Base-by-base conservation (phyloP, 1,284 basidiomycete genomes). In the Flammula alnicola region DNA sequence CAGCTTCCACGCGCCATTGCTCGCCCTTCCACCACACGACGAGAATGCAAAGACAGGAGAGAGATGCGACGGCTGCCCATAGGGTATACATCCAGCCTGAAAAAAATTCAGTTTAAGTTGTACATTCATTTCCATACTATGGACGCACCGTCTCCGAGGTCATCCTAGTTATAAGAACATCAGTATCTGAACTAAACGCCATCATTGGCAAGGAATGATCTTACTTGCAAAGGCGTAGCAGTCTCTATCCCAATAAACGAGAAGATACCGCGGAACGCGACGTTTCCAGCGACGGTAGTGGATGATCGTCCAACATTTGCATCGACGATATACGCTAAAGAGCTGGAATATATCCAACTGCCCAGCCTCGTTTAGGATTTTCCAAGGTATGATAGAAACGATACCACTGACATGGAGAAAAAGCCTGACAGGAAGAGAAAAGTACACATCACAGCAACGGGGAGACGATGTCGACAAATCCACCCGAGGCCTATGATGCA, bases 281-380 rank as follows among this genome's bases (percentile, higher is more conserved):
- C 87, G 63, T 93, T 93, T 11, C 76, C 69, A 0, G 89, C 85
- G 4, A 88, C 81, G 2, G 86, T 88, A 12, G 79, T 81, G 1
- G 84, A 81, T 0, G 86, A 86, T 14, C 87, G 78, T 5, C 91
- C 91, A 3, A 73, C 70, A 61, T 92, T 93, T 3, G 88, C 81
- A 61, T 93, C 90, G 5, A 91, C 85, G 40, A 91, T 75, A 59
- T 90, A 91, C 0, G 88, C 82, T 25, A 93, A 69, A 1, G 86
- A 84, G 54, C 83, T 84, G 11, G 84, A 69, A 63, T 90, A 89
- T 17, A 83, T 81, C 77, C 81, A 87, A 53, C 87, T 88, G 41
- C 5, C 31, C 35, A 27, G 58, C 14, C 5, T 17, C 17, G 30
- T 23, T 32, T 2, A 27, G 9, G 7, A 26, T 40, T 25, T 36